Conservation (phyloP, 495 filamentous ascomycete species). For the Aspergillus biplanus region DNA sequence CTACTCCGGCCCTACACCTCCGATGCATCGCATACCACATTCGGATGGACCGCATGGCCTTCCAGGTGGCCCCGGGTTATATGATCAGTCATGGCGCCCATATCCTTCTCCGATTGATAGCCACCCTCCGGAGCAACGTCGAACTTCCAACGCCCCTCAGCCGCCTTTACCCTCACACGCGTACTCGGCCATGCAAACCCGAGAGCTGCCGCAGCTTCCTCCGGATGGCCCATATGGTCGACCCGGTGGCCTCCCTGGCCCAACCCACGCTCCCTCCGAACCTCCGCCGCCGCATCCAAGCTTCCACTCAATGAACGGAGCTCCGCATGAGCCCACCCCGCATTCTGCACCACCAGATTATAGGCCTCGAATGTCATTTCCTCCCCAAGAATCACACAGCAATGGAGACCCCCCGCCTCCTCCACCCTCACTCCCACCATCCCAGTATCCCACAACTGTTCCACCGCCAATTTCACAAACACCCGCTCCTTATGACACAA, state of each 20-base stretch:
- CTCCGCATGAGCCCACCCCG: constrained; percentile 39
- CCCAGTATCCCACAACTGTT: constrained; percentile 37
- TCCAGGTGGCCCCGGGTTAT: constrained; percentile 32
- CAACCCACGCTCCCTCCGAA: constrained; percentile 33
- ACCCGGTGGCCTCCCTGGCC: constrained; percentile 37
- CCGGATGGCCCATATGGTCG: constrained; percentile 43
- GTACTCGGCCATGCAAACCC: constrained; percentile 38
- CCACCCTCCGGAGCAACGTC: constrained; percentile 39
- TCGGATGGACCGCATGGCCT: constrained; percentile 35
- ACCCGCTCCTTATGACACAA: constrained; percentile 36
- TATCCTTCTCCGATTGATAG: constrained; percentile 38
- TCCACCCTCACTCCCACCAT: constrained; percentile 27
- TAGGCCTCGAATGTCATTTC: constrained; percentile 40
- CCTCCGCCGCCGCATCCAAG: constrained; percentile 31
- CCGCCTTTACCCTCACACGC: constrained; percentile 34
- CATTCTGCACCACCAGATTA: constrained; percentile 46
- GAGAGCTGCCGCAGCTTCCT: constrained; percentile 47
- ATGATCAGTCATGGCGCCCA: constrained; percentile 42
- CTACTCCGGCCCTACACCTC: constrained; percentile 24
- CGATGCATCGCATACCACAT: constrained; percentile 42
- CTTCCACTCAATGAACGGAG: constrained; percentile 43
- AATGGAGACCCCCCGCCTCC: constrained; percentile 35
- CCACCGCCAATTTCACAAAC: constrained; percentile 29
- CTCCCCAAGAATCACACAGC: constrained; percentile 31
- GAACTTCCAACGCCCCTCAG: constrained; percentile 36